Base-by-base conservation (phyloP, 1,284 basidiomycete genomes). In the Chiua sp. region DNA sequence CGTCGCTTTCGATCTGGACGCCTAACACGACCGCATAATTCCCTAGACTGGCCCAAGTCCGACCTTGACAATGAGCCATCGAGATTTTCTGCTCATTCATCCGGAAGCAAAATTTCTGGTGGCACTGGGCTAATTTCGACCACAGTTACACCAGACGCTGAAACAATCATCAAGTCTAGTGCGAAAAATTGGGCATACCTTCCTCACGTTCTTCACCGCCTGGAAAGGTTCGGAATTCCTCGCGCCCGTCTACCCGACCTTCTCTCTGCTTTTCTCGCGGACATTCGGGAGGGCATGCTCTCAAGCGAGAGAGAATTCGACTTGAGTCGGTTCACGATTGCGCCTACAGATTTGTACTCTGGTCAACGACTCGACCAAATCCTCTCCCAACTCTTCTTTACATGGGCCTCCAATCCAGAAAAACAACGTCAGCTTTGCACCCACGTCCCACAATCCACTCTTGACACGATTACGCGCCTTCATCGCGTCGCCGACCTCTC, bases 331-430 rank as follows among this genome's bases (percentile, higher is more conserved):
- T 68, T 79, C 58, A 46, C 49, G 22, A 54, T 70, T 11, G 42
- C 70, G 2, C 32, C 65, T 7, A 18, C 63, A 42, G 63, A 69
- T 44, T 39, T n/a, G 26, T 30, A 53, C 28, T 65, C 46, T 30
- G 56, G 50, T 7, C 63, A 69, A 30, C 63, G 64, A 7, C 46
- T 75, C 33, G 77, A 81, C 65, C 67, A 70, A 51, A 68, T 68
- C 15, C 62, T 78, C 26, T 77, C 75, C 7, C 73, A 75, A 16
- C 65, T 78, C n/a, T 76, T 82, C 62, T 80, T 75, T 62, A 66
- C 75, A 32, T 82, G 81, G 81, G 77, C 73, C 15, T 66, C 73
- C 15, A 65, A 74, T 48, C 72, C 76, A 0, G 50, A 55, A 35
- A 66, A 68, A 23, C 65, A 70, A 35, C 62, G 57, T 6, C 49